Evolutionary conservation across 257 asterid genomes (phyloP), one percentile per base, ranked within the genome.

Genomic region (Solanum peruvianum): DNA sequence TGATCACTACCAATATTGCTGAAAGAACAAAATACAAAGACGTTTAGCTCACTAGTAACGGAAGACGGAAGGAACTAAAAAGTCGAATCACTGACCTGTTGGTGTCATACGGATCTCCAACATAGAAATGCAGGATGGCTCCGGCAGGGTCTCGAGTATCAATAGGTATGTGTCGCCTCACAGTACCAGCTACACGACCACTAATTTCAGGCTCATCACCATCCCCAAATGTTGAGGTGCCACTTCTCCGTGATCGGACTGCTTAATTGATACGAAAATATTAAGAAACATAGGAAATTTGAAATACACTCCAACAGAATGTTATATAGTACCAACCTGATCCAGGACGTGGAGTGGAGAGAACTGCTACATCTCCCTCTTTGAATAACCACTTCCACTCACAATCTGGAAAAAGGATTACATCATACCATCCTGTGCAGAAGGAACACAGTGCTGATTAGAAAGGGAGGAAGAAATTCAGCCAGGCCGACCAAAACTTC

Each of bases 291-390:
- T 69, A 75, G 47, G 73, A 56, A 31, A 71, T 42, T 49, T 86
- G 84, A 72, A 33, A 47, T 86, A 20, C 71, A 86, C 69, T 47
- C 82, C 85, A 87, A 23, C 56, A 83, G 85, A 81, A 18, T 5
- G 85, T 31, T 16, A 49, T 25, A 16, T 60, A 45, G 56, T 2
- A 70, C 75, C 83, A 72, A 97, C 99, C 99, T 89, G 98, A 89
- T 89, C 97, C 98, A 86, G 99, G 99, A 88, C 88, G 94, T 31
- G 98, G 95, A 78, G 99, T 90, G 83, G 99, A 97, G 82, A 97
- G 95, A 91, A 97, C 99, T 67, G 99, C 99, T 77, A 97, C 99
- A 84, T 97, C 99, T 56, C 99, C 99, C 88, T 97, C 99, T 90
- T 97, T 97, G 90, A 97, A 97, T 47, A 94, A 89, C 99, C 98